Evolutionary conservation across 257 asterid genomes (phyloP).

Genomic region (Capsicum baccatum): DNA sequence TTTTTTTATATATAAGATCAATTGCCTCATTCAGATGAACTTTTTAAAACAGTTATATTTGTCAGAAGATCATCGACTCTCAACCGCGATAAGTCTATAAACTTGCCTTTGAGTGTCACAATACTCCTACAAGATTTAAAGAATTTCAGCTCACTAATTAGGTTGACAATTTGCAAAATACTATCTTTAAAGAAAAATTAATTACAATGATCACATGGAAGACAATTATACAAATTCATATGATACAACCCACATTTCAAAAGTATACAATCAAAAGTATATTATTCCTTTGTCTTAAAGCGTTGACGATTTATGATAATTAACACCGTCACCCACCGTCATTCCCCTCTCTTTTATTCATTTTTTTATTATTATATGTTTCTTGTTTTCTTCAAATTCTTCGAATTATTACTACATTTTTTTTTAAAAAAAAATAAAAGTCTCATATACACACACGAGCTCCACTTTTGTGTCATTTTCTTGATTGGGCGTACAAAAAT

Average conservation of each 20-base stretch:
- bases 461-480: constrained; percentile 28
- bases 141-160: not conserved
- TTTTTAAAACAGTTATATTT: not conserved
- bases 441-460: constrained; percentile 27
- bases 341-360: not conserved
- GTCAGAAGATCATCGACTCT: rapidly evolving
- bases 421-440: too few relatives aligned
- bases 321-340: constrained; percentile 10
- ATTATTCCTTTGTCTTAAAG: constrained; percentile 18
- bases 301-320: constrained; percentile 20
- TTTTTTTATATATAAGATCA: not conserved
- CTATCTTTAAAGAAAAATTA: not conserved
- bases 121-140: not conserved
- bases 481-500: not conserved
- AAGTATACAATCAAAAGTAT: not conserved
- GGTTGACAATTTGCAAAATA: not conserved
- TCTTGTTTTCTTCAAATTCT: not conserved
- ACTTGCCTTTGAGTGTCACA: not conserved
- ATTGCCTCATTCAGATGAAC: not conserved
- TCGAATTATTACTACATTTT: not conserved
- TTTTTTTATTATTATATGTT: not conserved
- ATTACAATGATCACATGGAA: not conserved
- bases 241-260: not conserved
- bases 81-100: not conserved
- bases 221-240: constrained; percentile 10